Evolutionary conservation across 805 yeast genomes (phyloP), one percentile per base, ranked within the genome.

Genomic region (Starmera amethionina): DNA sequence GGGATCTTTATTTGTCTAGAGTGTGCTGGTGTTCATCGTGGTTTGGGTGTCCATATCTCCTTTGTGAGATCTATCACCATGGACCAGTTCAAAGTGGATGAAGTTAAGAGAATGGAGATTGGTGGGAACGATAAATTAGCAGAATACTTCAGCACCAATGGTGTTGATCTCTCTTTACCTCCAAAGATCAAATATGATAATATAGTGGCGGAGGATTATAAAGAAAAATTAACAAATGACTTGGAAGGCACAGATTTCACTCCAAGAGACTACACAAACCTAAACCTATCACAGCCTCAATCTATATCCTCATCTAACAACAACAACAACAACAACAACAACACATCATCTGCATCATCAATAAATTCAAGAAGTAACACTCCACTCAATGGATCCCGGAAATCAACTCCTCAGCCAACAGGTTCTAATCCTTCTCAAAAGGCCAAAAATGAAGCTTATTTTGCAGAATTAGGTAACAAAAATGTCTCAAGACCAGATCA

Each of bases 51-150:
- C 34, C 98, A 93, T 60, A 79, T 93, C 42, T 89, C 97, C 34
- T 93, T 93, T 67, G 97, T 93, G 31, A 73, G 98, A 58, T 83
- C 95, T 25, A 89, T 93, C 51, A 93, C 97, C 8, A 93, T 93
- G 98, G 98, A 93, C 63, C 97, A 88, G 66, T 93, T 94, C 70
- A 93, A 90, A 65, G 81, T 87, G 4, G 96, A 89, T 33, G 98
- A 93, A 60, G 71, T 89, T 42, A 64, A 75, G 48, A 70, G 94
- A 44, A 90, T 93, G 97, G 97, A 90, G 55, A 64, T 77, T 44
- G 98, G 98, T 42, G 98, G 98, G 18, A 93, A 93, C 56, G 82
- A 75, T 40, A 75, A 74, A 22, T 84, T 93, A 51, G 73, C 67
- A 28, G 68, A 65, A 42, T 93, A 81, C 57, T 79, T 93, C 56